Base-by-base conservation (phyloP, 1,284 basidiomycete species). In the Moesziomyces sp. region DNA sequence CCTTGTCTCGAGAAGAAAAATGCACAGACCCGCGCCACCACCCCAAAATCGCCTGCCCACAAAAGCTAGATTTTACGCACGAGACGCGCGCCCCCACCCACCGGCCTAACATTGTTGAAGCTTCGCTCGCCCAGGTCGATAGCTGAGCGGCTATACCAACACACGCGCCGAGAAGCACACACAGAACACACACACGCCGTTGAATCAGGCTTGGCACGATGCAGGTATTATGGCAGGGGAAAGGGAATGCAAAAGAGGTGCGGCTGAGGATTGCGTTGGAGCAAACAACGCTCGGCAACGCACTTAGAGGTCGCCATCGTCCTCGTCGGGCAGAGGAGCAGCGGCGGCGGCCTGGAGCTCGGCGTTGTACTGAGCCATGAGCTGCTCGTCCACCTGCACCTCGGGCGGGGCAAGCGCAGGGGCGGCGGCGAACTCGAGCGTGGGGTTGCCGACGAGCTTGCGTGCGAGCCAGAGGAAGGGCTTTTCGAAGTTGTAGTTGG, bases 401-500 rank as follows among this genome's bases (percentile, higher is more conserved):
- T 98, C 94, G 69, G 95, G 93, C 58, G 97, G 97, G 30, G 92
- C 92, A 58, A 99, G 91, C 56, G 97, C 97, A 40, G 94, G 94
- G 10, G 94, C 95, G 58, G 97, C 95, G 66, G 97, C 94, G 79
- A 99, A 98, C 70, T 99, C 96, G 74, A 99, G 90, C 50, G 87
- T 77, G 53, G 91, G 87, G 87, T 97, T 97, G 70, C 94, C 97
- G 78, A 96, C 94, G 71, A 99, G 89, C 88, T 99, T 99, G 87
- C 95, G 90, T 58, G 94, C 96, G 84, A 99, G 89, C 97, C 97
- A 99, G 75, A 99, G 90, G 93, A 99, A 99, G 52, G 97, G 97
- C 87, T 99, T 98, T 88, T 99, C 97, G 85, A 99, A 99, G 89
- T 99, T 99, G 88, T 99, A 99, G 89, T 99, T 99, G 56, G 94